A percentile compares a stretch with the other conserved stretches of the same genome.
phyloP scores from a whole-genome alignment of 177 flowering plant genomes.

The Vitis hybrid region DNA sequence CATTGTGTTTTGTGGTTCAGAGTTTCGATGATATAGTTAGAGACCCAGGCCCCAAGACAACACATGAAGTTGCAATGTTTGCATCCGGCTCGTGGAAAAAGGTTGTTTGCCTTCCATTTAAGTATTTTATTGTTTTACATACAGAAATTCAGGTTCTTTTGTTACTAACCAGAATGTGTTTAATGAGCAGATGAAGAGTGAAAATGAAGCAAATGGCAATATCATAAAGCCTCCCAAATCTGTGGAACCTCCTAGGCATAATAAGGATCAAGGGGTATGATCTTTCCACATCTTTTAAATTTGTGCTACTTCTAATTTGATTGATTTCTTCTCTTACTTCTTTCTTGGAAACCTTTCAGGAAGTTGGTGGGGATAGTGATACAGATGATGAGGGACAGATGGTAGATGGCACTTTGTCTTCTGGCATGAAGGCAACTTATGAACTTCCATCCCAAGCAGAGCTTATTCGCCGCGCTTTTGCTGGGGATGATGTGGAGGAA shows the following conservation, averaged over 20 bases:
- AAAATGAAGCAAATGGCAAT: conserved; percentile 19
- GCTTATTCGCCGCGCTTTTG: conserved; percentile 80
- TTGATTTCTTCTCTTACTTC: conserved; percentile 1
- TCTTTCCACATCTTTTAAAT: conserved; percentile 3
- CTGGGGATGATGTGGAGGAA: conserved; percentile 93
- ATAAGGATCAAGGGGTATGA: conserved; percentile 44
- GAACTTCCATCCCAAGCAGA: conserved; percentile 90
- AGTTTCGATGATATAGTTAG: conserved; percentile 51
- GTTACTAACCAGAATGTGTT: background rate
- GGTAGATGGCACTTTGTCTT: conserved; percentile 81
- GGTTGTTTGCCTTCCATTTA: conserved; percentile 27
- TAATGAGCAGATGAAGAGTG: conserved; percentile 36
- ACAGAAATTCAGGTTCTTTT: background rate
- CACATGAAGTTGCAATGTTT: conserved; percentile 60
- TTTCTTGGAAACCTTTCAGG: conserved; percentile 31
- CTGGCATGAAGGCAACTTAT: conserved; percentile 46
- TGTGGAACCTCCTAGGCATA: conserved; percentile 16
- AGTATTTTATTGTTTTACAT: background rate
- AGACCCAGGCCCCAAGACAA: conserved; percentile 65
- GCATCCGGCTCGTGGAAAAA: conserved; percentile 44
- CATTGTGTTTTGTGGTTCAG: conserved; percentile 30
- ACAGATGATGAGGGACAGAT: conserved; percentile 69
- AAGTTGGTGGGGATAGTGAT: conserved; percentile 44
- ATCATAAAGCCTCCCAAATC: conserved; percentile 20
- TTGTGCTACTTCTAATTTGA: background rate